These are phyloP conservation scores for Dactylella cylindrospora DNA, from an alignment of 2,329 filamentous ascomycete species.

Conservation along the genomic window DNA sequence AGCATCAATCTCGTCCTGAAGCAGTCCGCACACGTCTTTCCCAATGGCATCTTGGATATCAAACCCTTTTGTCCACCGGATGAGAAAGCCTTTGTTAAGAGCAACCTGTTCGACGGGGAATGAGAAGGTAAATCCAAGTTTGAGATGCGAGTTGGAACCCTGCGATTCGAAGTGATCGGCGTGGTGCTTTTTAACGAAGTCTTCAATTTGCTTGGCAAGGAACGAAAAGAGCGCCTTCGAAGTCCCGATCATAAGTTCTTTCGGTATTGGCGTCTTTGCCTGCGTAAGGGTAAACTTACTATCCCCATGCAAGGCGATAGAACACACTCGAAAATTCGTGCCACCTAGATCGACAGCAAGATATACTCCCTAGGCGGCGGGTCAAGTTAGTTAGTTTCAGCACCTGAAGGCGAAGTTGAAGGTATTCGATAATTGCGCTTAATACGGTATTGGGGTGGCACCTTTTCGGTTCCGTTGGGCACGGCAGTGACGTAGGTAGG, in stretches of 20 bases:
- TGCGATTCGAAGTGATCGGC: slow-evolving; percentile 74
- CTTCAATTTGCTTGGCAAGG: slow-evolving; percentile 86
- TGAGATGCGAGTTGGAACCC: slow-evolving; percentile 56
- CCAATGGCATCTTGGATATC: slow-evolving; percentile 93
- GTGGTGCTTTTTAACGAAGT: slow-evolving; percentile 84
- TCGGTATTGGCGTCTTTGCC: slow-evolving; percentile 87
- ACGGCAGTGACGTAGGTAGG: slow-evolving; percentile 95
- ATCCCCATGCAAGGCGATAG: slow-evolving; percentile 87
- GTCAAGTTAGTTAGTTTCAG: no score
- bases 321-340: slow-evolving; percentile 98
- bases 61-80: slow-evolving; percentile 98
- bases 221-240: slow-evolving; percentile 87
- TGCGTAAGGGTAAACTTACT: slow-evolving; percentile 92
- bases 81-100: slow-evolving; percentile 91
- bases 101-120: slow-evolving; percentile 93
- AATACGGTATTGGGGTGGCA: slow-evolving; percentile 52
- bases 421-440: slow-evolving; percentile 8
- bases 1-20: slow-evolving; percentile 86
- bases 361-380: slow-evolving; percentile 81
- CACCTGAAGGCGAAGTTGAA: slow-evolving; percentile 4
- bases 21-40: slow-evolving; percentile 86
- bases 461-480: slow-evolving; percentile 97
- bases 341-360: slow-evolving; percentile 96
- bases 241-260: slow-evolving; percentile 83
- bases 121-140: slow-evolving; percentile 97